Base-by-base conservation (phyloP, 176 grass and related monocot genomes). In the Triticum monococcum region DNA sequence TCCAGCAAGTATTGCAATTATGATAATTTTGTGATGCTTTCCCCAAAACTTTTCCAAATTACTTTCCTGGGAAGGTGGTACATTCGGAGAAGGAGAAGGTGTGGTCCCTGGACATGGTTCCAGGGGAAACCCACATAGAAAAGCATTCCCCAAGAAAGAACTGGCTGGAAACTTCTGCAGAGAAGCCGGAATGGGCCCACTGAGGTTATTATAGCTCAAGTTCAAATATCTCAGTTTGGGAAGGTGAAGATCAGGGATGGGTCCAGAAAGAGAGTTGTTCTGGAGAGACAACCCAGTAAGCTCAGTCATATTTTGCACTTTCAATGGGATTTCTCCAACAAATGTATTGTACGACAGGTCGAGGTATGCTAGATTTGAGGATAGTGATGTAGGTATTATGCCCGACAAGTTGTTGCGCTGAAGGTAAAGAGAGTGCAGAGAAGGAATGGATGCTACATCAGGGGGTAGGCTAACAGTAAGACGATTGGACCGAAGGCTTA, bases 331-430 rank as follows among this genome's bases (percentile, higher is more conserved):
- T 87, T 91, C 83, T 46, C 97, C 97, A 9, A 57, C 38, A 33
- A 99, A 94, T 12, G 87, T 89, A 79, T 99, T 99, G 60, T 96
- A 93, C 3, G 97, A 99, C 14, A 99, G 86, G 72, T 99, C 97
- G 35, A 99, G 87, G 82, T 94, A 91, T 71, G 74, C 91, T 70
- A 98, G 73, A 70, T 64, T 94, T 64, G 92, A 85, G 54, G 97
- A 92, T 10, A 96, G 85, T 57, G 92, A 89, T 66, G 74, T 87
- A 9, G 94, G 97, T 83, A 99, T 93, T 31, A 79, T 89, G 75
- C 97, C 92, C 0, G 90, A 90, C 68, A 99, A 87, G 86, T 96
- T 96, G 35, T 99, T 99, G 82, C 88, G 92, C 52, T 96, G 97
- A 88, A 99, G 89, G 86, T 83, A 94, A 50, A 99, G 92, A 88